Base-by-base conservation (phyloP, 139 green algal species). In the Chlamydomonas eustigma region DNA sequence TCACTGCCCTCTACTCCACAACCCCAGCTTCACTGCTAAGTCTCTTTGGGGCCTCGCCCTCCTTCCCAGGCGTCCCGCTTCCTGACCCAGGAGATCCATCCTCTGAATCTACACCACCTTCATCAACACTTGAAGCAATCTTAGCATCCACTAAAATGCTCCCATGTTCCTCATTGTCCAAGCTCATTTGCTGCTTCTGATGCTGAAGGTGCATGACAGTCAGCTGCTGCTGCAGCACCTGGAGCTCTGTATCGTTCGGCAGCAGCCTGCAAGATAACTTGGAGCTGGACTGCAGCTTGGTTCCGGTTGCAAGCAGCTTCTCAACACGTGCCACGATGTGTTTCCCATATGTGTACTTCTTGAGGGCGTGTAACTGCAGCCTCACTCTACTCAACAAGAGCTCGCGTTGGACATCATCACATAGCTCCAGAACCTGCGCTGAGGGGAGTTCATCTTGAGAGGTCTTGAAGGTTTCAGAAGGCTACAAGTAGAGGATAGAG, bases 291-390 rank as follows among this genome's bases (percentile, higher is more conserved):
- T 82, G 77, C 52, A 86, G 79, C 51, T 75, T 78, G 24, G 79
- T 82, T 32, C 84, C 84, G 3, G 81, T 77, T 1, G 33, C 69
- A 1, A 94, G 74, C 65, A 95, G 81, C 75, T 91, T 97, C 87
- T 97, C 93, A 36, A 97, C 86, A 5, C 92, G 88, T 24, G 86
- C 84, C 2, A 94, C 90, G 39, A 98, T 97, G 91, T 98, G 94
- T 84, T 98, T 98, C 73, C 93, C 94, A 63, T 98, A 98, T 1
- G 88, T 91, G 58, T 80, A 92, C 73, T 88, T 92, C 79, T 93
- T 93, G 22, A 98, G 82, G 1, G 70, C 73, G 22, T 91, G 81
- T 76, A 97, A 82, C 65, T 95, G 88, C n/a, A 81, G 75, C 12
- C 85, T 73, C 68, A 97, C 84, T 31, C 85, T 77, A 25, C 37